Evolutionary conservation across 2,329 filamentous ascomycete genomes (phyloP).

Genomic region (Botrytis porri): DNA sequence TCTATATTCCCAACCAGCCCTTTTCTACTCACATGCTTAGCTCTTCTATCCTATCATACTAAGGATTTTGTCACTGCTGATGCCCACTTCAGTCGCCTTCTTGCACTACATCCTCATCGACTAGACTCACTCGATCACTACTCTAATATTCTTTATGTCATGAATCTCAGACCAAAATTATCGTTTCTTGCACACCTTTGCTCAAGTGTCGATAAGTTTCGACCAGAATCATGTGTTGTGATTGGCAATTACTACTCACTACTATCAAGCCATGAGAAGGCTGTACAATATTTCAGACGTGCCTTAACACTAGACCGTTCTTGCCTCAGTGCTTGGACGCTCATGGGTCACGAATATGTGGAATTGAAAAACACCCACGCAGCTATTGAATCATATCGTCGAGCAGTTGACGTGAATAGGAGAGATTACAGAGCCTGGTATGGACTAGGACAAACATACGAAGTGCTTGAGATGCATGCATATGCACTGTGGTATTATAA

Average conservation of each 20-base stretch:
- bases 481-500: slow-evolving; percentile 99
- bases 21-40: slow-evolving; percentile 87
- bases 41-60: slow-evolving; percentile 83
- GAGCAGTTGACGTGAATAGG: slow-evolving; percentile 92
- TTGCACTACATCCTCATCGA: slow-evolving; percentile 70
- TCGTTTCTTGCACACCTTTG: slow-evolving; percentile 91
- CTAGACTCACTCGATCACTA: slow-evolving; percentile 93
- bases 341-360: slow-evolving; percentile 99
- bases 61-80: slow-evolving; percentile 73
- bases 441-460: slow-evolving; percentile 92
- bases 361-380: slow-evolving; percentile 98
- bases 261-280: slow-evolving; percentile 93
- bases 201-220: slow-evolving; percentile 88
- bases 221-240: slow-evolving; percentile 94
- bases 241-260: slow-evolving; percentile 97
- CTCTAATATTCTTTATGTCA: slow-evolving; percentile 95
- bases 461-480: slow-evolving; percentile 95
- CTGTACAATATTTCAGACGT: slow-evolving; percentile 94
- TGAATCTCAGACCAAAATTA: slow-evolving; percentile 81
- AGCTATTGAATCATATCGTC: slow-evolving; percentile 92
- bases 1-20: slow-evolving; percentile 82
- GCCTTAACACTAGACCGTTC: slow-evolving; percentile 85
- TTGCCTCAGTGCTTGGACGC: slow-evolving; percentile 92
- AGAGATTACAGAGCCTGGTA: slow-evolving; percentile 99
- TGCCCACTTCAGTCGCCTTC: slow-evolving; percentile 69